phyloP scores from a whole-genome alignment of 805 yeast species.

The Candida morakotiae region DNA sequence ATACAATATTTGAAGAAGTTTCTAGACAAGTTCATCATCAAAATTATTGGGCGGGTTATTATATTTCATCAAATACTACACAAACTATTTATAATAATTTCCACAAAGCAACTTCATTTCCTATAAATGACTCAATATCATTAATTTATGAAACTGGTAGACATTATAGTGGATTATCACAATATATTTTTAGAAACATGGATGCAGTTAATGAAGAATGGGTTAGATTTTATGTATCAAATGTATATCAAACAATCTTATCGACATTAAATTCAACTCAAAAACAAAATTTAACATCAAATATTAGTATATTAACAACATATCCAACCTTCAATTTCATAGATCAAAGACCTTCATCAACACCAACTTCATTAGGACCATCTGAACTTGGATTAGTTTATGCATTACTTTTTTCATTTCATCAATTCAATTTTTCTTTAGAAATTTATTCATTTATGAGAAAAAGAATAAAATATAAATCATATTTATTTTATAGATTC shows the following conservation, averaged over 20 bases:
- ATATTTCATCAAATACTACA: slow-evolving; percentile 24
- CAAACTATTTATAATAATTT: slow-evolving; percentile 14
- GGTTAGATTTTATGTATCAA: slow-evolving; percentile 18
- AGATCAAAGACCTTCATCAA: slow-evolving; percentile 17
- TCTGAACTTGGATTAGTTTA: slow-evolving; percentile 30
- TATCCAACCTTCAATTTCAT: slow-evolving; percentile 19
- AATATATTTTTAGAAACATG: slow-evolving; percentile 23
- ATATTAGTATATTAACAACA: slow-evolving; percentile 14
- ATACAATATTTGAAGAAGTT: slow-evolving; percentile 16
- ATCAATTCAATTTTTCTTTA: slow-evolving; percentile 29
- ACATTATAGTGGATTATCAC: slow-evolving; percentile 27
- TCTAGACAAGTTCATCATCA: slow-evolving; percentile 20
- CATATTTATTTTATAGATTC: slow-evolving; percentile 23
- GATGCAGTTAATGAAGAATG: slow-evolving; percentile 15
- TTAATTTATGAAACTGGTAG: slow-evolving; percentile 25
- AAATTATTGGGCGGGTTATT: slow-evolving; percentile 27
- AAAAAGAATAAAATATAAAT: slow-evolving; percentile 17
- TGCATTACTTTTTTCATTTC: slow-evolving; percentile 28
- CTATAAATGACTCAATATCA: slow-evolving; percentile 14
- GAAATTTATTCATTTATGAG: slow-evolving; percentile 20
- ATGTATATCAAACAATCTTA: slow-evolving; percentile 16
- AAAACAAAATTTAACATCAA: slow-evolving; percentile 9
- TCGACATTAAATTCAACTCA: slow-evolving; percentile 13
- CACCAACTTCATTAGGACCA: slow-evolving; percentile 27
- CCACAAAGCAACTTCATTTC: slow-evolving; percentile 5